phyloP scores from a whole-genome alignment of 2,329 filamentous ascomycete species.

The Ophiosphaerella narmari region DNA sequence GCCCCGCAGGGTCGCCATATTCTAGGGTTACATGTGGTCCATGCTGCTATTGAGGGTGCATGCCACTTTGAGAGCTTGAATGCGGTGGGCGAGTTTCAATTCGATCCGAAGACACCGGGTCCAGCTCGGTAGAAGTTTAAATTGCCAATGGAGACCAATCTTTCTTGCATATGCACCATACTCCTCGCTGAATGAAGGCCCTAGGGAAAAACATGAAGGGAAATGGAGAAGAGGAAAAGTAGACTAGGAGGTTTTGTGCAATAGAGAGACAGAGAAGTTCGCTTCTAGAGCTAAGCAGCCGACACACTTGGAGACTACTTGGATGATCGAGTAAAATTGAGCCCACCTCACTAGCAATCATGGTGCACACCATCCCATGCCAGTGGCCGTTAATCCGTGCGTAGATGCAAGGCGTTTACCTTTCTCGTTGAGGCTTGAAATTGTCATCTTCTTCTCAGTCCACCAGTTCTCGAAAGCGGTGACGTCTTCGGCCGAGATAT shows the following conservation, averaged over 20 bases:
- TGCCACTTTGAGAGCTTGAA: too few relatives aligned
- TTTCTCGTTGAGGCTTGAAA: slow-evolving; percentile 38
- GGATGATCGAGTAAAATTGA: slow-evolving; percentile 6
- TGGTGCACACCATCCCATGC: slow-evolving; percentile 42
- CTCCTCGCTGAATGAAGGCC: slow-evolving; percentile 28
- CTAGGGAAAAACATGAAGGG: slow-evolving; percentile 1
- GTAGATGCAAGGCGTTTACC: slow-evolving; percentile 32
- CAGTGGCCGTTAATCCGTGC: slow-evolving; percentile 30
- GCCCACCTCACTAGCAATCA: slow-evolving; percentile 39
- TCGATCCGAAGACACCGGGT: slow-evolving; percentile 11
- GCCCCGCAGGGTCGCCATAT: too few relatives aligned
- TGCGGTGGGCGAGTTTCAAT: slow-evolving; percentile 1
- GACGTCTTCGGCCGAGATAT: slow-evolving; percentile 23
- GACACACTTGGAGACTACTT: slow-evolving; percentile 10
- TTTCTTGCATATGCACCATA: slow-evolving; percentile 21
- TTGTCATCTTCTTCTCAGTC: slow-evolving; percentile 40
- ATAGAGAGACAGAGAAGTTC: slow-evolving; percentile 1
- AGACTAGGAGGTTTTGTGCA: neutral
- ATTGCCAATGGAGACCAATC: slow-evolving; percentile 12
- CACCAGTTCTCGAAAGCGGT: slow-evolving; percentile 48
- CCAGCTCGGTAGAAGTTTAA: slow-evolving; percentile 5
- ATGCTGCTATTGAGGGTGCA: too few relatives aligned
- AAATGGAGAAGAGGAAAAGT: slow-evolving; percentile 5
- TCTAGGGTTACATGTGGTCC: too few relatives aligned
- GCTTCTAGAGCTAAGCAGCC: neutral